phyloP scores from a whole-genome alignment of 768 basidiomycete species.

The Naganishia kalamii region DNA sequence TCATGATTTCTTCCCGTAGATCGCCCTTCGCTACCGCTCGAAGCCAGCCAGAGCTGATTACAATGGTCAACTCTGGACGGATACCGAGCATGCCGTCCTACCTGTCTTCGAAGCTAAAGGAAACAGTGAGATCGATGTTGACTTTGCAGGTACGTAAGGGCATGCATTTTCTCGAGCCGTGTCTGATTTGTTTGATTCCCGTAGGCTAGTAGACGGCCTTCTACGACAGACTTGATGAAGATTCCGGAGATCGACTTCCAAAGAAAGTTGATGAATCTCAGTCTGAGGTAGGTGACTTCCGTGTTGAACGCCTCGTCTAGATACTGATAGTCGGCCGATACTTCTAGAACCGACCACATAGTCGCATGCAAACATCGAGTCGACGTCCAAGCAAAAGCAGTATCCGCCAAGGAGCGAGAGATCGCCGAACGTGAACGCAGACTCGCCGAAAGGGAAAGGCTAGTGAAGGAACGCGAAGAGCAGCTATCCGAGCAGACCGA shows the following conservation, averaged over 20 bases:
- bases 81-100: constrained; percentile 39
- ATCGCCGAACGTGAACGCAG: constrained; percentile 27
- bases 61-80: constrained; percentile 35
- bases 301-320: neutral
- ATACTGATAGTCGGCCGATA: neutral
- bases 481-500: constrained; percentile 9
- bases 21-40: constrained; percentile 43
- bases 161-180: neutral
- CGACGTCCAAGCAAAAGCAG: neutral
- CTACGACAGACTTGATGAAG: constrained; percentile 36
- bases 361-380: neutral
- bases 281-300: neutral
- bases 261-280: neutral
- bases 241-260: constrained; percentile 12
- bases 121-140: constrained; percentile 42
- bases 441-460: constrained; percentile 33
- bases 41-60: constrained; percentile 41
- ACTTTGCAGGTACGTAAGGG: constrained; percentile 35
- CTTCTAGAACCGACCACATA: constrained; percentile 28
- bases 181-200: neutral
- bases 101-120: constrained; percentile 34
- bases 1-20: constrained; percentile 25
- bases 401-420: constrained; percentile 26
- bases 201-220: constrained; percentile 39
- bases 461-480: constrained; percentile 25